Percentiles rank a stretch among this genome's conserved stretches.
Evolutionary conservation across 345 rosid genomes (phyloP).

Genomic region (Cardamine chenopodiifolia): DNA sequence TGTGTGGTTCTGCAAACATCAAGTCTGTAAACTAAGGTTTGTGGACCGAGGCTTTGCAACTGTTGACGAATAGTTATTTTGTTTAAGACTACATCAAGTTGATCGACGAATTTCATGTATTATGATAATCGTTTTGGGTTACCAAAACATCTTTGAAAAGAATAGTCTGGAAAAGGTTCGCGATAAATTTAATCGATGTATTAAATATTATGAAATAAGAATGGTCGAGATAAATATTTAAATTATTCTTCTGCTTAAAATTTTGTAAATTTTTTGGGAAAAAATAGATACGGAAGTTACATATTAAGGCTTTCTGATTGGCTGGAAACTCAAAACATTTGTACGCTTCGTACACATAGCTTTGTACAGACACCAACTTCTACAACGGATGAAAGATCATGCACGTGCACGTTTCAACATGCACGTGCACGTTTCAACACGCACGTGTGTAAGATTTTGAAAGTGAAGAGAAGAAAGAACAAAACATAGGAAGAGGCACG

Average conservation of each 20-base stretch:
- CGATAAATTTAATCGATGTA: not conserved
- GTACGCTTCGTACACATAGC: not conserved
- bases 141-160: not conserved
- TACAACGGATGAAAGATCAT: not conserved
- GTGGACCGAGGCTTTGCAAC: not conserved
- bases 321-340: not conserved
- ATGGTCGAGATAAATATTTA: not conserved
- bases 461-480: no score
- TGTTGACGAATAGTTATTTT: not conserved
- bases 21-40: constrained; percentile 10
- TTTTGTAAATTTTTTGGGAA: not conserved
- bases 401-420: not conserved
- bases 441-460: not conserved
- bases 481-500: not conserved
- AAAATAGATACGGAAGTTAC: not conserved
- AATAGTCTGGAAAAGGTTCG: not conserved
- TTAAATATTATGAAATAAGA: not conserved
- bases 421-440: not conserved
- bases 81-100: not conserved
- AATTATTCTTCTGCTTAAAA: not conserved
- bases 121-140: not conserved
- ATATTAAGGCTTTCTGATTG: constrained; percentile 14
- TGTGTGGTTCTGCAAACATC: constrained; percentile 1
- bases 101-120: not conserved
- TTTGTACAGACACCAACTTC: not conserved